Evolutionary conservation across 1,284 basidiomycete genomes (phyloP).

Genomic region (Ceratobasidium sp.): DNA sequence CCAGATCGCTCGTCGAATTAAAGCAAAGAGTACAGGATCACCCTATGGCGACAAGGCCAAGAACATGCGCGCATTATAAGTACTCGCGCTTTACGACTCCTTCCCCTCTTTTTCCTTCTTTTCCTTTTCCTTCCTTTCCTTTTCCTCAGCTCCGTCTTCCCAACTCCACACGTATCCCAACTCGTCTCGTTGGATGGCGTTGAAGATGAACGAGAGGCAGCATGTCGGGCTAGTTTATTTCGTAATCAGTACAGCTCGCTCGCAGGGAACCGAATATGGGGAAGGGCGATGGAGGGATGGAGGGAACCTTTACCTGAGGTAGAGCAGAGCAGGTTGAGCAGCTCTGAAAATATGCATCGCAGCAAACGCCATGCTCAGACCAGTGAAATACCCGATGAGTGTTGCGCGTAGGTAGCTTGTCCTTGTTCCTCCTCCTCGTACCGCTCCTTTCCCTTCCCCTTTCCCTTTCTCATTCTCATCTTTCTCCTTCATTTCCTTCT

Average conservation of each 20-base stretch:
- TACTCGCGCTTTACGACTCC: too few relatives aligned
- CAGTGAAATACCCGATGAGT: conserved; percentile 81
- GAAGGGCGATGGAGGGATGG: too few relatives aligned
- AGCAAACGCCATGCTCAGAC: conserved; percentile 82
- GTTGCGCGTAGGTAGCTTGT: conserved; percentile 84
- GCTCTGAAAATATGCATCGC: conserved; percentile 87
- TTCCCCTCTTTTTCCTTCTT: conserved; percentile 45
- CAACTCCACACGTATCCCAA: conserved; percentile 73
- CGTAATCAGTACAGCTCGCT: too few relatives aligned
- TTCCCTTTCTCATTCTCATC: conserved; percentile 43
- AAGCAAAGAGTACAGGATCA: too few relatives aligned
- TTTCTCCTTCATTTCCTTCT: conserved; percentile 50
- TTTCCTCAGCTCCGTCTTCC: conserved; percentile 62
- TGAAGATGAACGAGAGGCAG: conserved; percentile 71
- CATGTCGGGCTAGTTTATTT: conserved; percentile 83
- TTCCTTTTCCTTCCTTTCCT: conserved; percentile 53
- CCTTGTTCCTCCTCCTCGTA: too few relatives aligned
- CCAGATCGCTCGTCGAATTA: too few relatives aligned
- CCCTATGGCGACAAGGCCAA: neutral
- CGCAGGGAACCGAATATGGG: too few relatives aligned
- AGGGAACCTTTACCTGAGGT: conserved; percentile 89
- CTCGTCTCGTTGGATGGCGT: conserved; percentile 70
- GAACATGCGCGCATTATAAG: neutral
- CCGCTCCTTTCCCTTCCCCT: too few relatives aligned
- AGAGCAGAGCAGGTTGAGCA: conserved; percentile 94